These are phyloP conservation scores for Dendrobium chrysotoxum DNA, from an alignment of 106 monocot species.

Conservation along the genomic window DNA sequence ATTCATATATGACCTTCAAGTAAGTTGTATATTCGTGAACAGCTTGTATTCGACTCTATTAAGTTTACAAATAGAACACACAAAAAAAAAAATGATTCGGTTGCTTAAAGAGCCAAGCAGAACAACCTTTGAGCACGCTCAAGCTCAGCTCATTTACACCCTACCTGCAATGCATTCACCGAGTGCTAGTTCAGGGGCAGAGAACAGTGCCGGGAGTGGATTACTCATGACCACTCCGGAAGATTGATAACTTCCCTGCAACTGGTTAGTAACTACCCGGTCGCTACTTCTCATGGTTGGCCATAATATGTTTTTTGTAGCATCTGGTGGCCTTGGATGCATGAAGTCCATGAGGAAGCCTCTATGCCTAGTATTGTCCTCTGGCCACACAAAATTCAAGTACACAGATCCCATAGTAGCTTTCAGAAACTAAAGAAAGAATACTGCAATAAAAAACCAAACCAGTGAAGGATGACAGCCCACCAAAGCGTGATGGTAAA, in stretches of 20 bases:
- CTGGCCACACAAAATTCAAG: not conserved
- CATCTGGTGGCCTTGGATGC: slow-evolving; percentile 19
- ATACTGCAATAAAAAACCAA: not conserved
- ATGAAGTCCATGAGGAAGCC: slow-evolving; percentile 55
- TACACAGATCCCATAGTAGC: not conserved
- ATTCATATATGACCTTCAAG: too few relatives aligned
- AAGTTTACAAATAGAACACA: too few relatives aligned
- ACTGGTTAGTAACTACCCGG: slow-evolving; percentile 10
- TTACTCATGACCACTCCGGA: not conserved
- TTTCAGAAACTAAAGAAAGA: not conserved
- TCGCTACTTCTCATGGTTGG: slow-evolving; percentile 19
- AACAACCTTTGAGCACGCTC: too few relatives aligned
- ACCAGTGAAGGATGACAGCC: slow-evolving; percentile 29
- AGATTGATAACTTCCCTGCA: not conserved
- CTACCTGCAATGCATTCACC: slow-evolving; percentile 34
- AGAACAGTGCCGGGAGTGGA: slow-evolving; percentile 13
- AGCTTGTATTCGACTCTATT: too few relatives aligned
- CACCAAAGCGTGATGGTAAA: slow-evolving; percentile 20
- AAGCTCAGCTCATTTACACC: too few relatives aligned
- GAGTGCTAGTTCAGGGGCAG: slow-evolving; percentile 22
- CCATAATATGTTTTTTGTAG: slow-evolving; percentile 28
- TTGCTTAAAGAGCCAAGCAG: too few relatives aligned
- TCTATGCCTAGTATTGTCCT: slow-evolving; percentile 23
- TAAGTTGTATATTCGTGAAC: too few relatives aligned
- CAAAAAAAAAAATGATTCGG: too few relatives aligned